phyloP scores from a whole-genome alignment of 2,329 filamentous ascomycete species.

The Sclerotinia trifoliorum region DNA sequence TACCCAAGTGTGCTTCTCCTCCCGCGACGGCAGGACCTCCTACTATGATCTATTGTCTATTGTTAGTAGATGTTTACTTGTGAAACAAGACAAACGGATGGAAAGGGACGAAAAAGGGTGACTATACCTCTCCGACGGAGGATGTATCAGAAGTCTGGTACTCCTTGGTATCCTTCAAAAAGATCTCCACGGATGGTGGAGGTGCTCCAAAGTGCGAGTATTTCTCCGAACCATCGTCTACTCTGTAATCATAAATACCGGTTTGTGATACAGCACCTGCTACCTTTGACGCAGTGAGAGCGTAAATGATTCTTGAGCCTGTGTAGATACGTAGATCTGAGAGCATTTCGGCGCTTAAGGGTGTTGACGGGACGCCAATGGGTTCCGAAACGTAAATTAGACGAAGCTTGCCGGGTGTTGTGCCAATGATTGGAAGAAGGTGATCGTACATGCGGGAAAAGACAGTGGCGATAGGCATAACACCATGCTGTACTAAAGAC shows the following conservation, averaged over 20 bases:
- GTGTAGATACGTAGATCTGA: conserved; percentile 82
- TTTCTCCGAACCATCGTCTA: conserved; percentile 43
- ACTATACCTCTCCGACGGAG: conserved; percentile 61
- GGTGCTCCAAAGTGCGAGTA: conserved; percentile 78
- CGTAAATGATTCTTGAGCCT: conserved; percentile 78
- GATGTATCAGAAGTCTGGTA: conserved; percentile 63
- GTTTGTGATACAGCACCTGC: conserved; percentile 89
- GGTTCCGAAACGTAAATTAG: conserved; percentile 78
- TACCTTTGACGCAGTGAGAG: conserved; percentile 76
- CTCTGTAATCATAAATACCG: conserved; percentile 81
- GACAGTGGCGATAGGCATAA: conserved; percentile 67
- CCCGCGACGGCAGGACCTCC: conserved; percentile 72
- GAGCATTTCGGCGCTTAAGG: conserved; percentile 66
- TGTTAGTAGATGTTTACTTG: neutral
- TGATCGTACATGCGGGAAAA: conserved; percentile 61
- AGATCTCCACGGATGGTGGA: conserved; percentile 74
- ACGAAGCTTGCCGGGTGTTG: conserved; percentile 70
- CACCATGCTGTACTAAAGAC: conserved; percentile 65
- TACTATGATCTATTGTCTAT: conserved; percentile 58
- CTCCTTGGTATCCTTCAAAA: conserved; percentile 61
- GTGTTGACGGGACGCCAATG: conserved; percentile 59
- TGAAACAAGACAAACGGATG: conserved; percentile 22
- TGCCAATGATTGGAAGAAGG: conserved; percentile 58
- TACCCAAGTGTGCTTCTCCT: conserved; percentile 61
- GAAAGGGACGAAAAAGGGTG: neutral